Evolutionary conservation across 2,329 filamentous ascomycete species (phyloP).

Genomic region (Pyricularia sp.): DNA sequence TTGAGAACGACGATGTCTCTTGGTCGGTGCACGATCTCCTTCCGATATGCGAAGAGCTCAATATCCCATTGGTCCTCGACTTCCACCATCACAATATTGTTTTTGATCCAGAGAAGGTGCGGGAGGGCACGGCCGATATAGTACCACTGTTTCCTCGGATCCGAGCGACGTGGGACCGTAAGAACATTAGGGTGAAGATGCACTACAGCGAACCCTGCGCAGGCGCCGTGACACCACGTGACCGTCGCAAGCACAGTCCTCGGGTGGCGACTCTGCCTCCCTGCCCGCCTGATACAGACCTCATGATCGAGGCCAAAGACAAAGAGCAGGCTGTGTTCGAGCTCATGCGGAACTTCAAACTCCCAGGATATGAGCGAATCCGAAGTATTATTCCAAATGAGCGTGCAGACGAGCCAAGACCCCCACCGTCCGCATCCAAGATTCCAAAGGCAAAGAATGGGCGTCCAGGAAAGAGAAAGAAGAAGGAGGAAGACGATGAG

Average conservation of each 20-base stretch:
- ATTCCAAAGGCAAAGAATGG: neutral
- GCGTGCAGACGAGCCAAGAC: slow-evolving; percentile 64
- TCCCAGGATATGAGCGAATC: slow-evolving; percentile 69
- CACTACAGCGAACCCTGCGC: slow-evolving; percentile 82
- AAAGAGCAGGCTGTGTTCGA: slow-evolving; percentile 97
- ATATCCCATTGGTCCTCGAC: slow-evolving; percentile 86
- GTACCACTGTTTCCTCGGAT: slow-evolving; percentile 68
- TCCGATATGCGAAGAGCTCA: slow-evolving; percentile 85
- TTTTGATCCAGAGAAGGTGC: slow-evolving; percentile 62
- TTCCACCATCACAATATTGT: slow-evolving; percentile 95
- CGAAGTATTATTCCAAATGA: slow-evolving; percentile 71
- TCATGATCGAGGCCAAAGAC: slow-evolving; percentile 99
- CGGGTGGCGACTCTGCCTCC: slow-evolving; percentile 74
- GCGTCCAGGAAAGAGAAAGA: neutral
- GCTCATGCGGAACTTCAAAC: slow-evolving; percentile 77
- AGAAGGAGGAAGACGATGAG: slow-evolving; percentile 12
- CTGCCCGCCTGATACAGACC: slow-evolving; percentile 73
- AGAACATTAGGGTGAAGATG: slow-evolving; percentile 88
- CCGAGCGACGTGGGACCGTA: slow-evolving; percentile 71
- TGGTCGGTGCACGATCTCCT: slow-evolving; percentile 91
- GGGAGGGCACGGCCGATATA: slow-evolving; percentile 81
- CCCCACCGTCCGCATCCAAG: slow-evolving; percentile 18
- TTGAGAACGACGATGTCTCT: slow-evolving; percentile 90
- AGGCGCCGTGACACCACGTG: slow-evolving; percentile 65
- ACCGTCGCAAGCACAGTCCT: slow-evolving; percentile 77